Evolutionary conservation across 176 grass and related monocot genomes (phyloP), one percentile per base, ranked within the genome.

Genomic region (Guadua angustifolia): DNA sequence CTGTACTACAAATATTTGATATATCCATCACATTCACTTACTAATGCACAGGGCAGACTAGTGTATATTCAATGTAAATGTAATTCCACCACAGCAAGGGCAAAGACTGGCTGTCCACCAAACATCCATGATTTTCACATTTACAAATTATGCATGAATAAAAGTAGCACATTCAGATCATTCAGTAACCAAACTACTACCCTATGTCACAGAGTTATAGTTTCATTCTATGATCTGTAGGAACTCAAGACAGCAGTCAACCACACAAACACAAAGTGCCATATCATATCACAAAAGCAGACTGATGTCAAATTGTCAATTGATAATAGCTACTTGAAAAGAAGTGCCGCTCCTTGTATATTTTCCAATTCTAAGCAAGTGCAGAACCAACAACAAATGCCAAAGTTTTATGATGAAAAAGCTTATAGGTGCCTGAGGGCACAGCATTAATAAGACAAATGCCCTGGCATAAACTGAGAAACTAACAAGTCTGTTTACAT

Each of bases 321-420:
- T 59, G 56, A 59, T 59, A 59, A 26, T 71, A 73, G 12, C 18
- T 44, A 33, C 70, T 51, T 73, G 3, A 50, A 50, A 32, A 47
- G 1, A 73, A 73, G 3, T 73, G 14, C 5, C 2, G 0, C n/a
- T 33, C 72, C 3, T 71, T 79, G 14, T 38, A 71, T 39, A 47
- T n/a, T 32, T 52, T 71, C 21, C 66, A 32, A 72, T 29, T 18
- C 25, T 40, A 86, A 73, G 66, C 13, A 83, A 51, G 11, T 59
- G 9, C 32, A 33, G 32, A 63, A 40, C 17, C 43, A 62, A 50
- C 29, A 71, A 5, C 29, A 78, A 57, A 10, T 24, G 22, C 33
- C 60, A 57, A 58, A 43, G n/a, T 32, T 58, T 10, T 16, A 57
- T 58, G 12, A 16, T 29, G 0, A 33, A 35, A 46, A 69, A 57